Base-by-base conservation (phyloP, 371 early-diverging fungal genomes). In the Dichotomocladium elegans region DNA sequence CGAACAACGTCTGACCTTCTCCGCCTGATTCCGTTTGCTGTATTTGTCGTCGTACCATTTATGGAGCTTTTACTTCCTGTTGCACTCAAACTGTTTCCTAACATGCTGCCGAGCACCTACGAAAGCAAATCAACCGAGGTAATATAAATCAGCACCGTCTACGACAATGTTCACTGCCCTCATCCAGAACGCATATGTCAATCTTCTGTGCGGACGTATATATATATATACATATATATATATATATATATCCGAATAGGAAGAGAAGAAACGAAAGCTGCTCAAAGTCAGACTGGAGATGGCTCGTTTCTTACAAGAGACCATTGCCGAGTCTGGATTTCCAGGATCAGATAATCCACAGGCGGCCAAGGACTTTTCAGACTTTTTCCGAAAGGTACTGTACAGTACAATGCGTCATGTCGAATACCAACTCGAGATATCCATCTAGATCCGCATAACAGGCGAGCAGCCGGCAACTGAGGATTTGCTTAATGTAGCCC, bases 51-150 rank as follows among this genome's bases (percentile, higher is more conserved):
- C 52, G 90, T 98, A 15, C 98, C 98, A 31, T 96, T 96, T 70
- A 86, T 94, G 72, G 96, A 96, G 70, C 77, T 98, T 8, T 73
- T 93, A 21, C 66, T 98, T 21, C 98, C 98, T 4, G 83, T 98
- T 25, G 84, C 92, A 12, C 71, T 98, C 29, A 90, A 91, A 63
- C 68, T 98, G 42, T 98, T 96, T 86, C 98, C 98, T 27, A 91
- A 93, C 65, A 94, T 98, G 93, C 69, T 98, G 30, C 98, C 98
- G 3, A 89, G 89, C 55, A 96, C 98, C 5, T 98, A 92, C 69
- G 94, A 93, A 68, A 87, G 88, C 82, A 90, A 93, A 70, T 88
- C 80, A 61, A 82, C 82, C 55, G 88, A 80, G 68, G 87, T 37
- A 37, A 33, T 17, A 9, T n/a, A n/a, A n/a, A n/a, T n/a, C n/a